Base-by-base conservation (phyloP, 176 grass and related monocot genomes). In the Carex scoparia region DNA sequence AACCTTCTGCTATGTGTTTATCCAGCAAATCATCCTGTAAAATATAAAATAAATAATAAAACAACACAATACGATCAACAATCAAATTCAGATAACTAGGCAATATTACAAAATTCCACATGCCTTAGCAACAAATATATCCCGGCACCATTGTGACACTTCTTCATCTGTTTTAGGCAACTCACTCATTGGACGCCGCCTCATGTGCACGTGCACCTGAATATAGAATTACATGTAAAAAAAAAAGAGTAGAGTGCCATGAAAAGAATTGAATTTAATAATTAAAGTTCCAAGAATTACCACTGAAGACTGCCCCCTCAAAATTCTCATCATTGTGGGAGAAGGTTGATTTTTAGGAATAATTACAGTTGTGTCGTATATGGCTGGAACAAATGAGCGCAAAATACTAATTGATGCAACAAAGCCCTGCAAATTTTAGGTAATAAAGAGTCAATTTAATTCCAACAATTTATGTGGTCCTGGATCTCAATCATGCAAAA, bases 131-230 rank as follows among this genome's bases (percentile, higher is more conserved):
- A 97, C 85, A 84, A 97, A 97, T 76, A 94, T 84, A 69, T 95
- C 93, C 88, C 89, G 92, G 75, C 90, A 95, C 90, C 93, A 95
- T 83, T 95, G 89, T 38, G 93, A 86, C 71, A 95, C 89, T 79
- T 90, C 90, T 3, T 95, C 93, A 4, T 92, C 93, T 55, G 93
- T 87, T 73, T 89, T 84, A 65, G 94, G 94, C 85, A 94, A 67
- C 60, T 97, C 94, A 40, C 69, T 91, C 88, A 97, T 92, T 53
- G 89, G 79, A 79, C 87, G 94, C 0, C 90, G 90, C 70, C 92
- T 97, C 71, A 97, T 83, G 85, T 89, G 90, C 65, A 97, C 92
- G 88, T 97, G 94, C 68, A 97, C 89, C 94, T 97, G 84, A 18
- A 82, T 11, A 30, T 81, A 84, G 1, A 53, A 72, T 15, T 49